These are phyloP conservation scores for Gentiana dahurica DNA, from an alignment of 257 asterid genomes.

Conservation along the genomic window DNA sequence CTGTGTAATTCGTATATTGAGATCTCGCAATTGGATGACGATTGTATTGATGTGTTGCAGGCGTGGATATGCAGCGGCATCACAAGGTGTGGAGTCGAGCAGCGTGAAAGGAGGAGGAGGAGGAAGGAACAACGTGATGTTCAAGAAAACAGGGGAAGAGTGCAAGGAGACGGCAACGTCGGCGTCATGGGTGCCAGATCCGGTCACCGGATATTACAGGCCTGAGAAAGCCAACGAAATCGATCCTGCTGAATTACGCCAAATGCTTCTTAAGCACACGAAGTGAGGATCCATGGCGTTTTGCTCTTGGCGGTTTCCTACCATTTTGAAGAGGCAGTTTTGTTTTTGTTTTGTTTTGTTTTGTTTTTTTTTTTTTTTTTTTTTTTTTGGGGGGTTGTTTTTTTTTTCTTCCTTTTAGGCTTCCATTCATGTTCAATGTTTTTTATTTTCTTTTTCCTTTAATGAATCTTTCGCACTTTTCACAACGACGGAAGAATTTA, in stretches of 20 bases:
- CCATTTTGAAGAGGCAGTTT: no score
- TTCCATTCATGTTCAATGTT: no score
- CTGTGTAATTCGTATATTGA: no score
- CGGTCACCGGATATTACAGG: conserved; percentile 67
- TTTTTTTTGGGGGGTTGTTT: no score
- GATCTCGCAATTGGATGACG: neutral
- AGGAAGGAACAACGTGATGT: conserved; percentile 15
- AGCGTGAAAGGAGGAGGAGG: neutral
- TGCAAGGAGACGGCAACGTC: conserved; percentile 18
- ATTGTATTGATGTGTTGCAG: conserved; percentile 3
- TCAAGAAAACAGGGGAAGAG: conserved; percentile 38
- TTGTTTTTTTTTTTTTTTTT: no score
- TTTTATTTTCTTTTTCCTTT: no score
- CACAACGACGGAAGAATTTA: no score
- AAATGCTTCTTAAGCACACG: conserved; percentile 33
- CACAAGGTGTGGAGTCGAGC: conserved; percentile 17
- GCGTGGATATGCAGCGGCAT: conserved; percentile 23
- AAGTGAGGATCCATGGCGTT: neutral
- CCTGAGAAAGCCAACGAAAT: conserved; percentile 51
- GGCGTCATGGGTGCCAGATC: conserved; percentile 76
- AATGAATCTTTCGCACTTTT: no score
- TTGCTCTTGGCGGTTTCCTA: neutral
- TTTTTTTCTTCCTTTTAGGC: no score
- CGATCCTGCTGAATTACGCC: conserved; percentile 55
- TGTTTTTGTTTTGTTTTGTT: no score